These are phyloP conservation scores for Cytospora piceae DNA, from an alignment of 2,329 filamentous ascomycete genomes.

Conservation along the genomic window DNA sequence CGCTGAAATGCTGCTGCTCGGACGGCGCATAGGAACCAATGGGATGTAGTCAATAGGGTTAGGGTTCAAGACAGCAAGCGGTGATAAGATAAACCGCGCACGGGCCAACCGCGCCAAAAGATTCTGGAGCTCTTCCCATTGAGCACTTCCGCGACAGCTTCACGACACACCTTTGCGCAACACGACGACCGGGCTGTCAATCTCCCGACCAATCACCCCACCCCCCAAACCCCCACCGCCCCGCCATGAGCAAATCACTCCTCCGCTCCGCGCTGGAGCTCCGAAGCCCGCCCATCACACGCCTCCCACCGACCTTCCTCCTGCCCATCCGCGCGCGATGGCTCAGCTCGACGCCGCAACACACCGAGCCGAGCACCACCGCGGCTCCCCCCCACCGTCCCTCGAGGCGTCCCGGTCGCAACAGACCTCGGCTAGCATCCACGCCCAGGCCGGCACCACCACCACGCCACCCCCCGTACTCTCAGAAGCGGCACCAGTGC, in stretches of 20 bases:
- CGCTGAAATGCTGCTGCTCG: too few relatives aligned
- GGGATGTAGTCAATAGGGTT: conserved; percentile 12
- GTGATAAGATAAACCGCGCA: conserved; percentile 2
- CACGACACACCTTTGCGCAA: conserved; percentile 1
- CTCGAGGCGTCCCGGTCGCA: conserved; percentile 16
- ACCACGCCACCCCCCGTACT: background rate
- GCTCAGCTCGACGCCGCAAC: conserved; percentile 55
- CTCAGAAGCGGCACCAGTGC: too few relatives aligned
- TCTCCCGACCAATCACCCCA: background rate
- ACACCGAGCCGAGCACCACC: conserved; percentile 45
- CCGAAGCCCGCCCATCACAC: conserved; percentile 48
- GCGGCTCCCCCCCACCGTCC: conserved; percentile 16
- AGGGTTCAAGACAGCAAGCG: background rate
- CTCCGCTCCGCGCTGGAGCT: conserved; percentile 67
- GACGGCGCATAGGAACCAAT: background rate
- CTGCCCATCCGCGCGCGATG: conserved; percentile 53
- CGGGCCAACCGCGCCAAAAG: conserved; percentile 18
- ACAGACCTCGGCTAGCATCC: conserved; percentile 14
- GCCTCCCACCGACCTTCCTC: conserved; percentile 55
- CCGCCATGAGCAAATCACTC: conserved; percentile 60
- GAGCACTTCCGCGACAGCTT: conserved; percentile 5
- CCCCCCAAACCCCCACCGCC: background rate
- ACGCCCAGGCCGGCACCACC: conserved; percentile 3
- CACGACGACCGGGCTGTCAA: background rate
- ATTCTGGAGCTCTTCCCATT: conserved; percentile 11